A percentile compares a stretch with the other conserved stretches of the same genome.
Evolutionary conservation across 169 alveolate genomes (phyloP).

Genomic region (Perkinsus chesapeaki): DNA sequence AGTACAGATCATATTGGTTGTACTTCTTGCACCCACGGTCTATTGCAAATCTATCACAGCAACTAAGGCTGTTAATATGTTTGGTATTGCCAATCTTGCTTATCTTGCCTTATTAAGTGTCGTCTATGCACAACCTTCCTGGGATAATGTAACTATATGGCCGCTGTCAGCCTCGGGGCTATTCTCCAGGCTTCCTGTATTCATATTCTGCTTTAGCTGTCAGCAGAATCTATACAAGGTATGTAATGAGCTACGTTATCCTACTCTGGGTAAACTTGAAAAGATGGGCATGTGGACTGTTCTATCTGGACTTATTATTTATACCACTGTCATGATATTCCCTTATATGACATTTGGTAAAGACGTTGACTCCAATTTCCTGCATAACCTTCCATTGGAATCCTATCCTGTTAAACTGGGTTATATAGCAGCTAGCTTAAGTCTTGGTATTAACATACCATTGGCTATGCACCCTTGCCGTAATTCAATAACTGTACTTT

Average conservation of each 20-base stretch:
- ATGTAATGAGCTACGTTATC: not conserved
- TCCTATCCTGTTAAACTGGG: not conserved
- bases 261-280: not conserved
- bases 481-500: not conserved
- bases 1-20: not conserved
- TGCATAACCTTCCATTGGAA: not conserved
- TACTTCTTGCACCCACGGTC: not conserved
- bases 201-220: not conserved
- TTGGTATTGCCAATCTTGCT: not conserved
- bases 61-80: not conserved
- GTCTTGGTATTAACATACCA: not conserved
- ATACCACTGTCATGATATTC: not conserved
- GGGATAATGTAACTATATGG: not conserved
- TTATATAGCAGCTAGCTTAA: not conserved
- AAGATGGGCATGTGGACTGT: not conserved
- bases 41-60: not conserved
- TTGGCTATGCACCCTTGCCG: slow-evolving; percentile 4
- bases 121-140: not conserved
- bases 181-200: not conserved
- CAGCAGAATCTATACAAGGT: not conserved
- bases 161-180: not conserved
- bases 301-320: not conserved
- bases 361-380: not conserved
- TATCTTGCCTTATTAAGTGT: not conserved
- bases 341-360: not conserved